A percentile compares a stretch with the other conserved stretches of the same genome.
phyloP scores from a whole-genome alignment of 495 filamentous ascomycete genomes.

The Annulohypoxylon stygium region DNA sequence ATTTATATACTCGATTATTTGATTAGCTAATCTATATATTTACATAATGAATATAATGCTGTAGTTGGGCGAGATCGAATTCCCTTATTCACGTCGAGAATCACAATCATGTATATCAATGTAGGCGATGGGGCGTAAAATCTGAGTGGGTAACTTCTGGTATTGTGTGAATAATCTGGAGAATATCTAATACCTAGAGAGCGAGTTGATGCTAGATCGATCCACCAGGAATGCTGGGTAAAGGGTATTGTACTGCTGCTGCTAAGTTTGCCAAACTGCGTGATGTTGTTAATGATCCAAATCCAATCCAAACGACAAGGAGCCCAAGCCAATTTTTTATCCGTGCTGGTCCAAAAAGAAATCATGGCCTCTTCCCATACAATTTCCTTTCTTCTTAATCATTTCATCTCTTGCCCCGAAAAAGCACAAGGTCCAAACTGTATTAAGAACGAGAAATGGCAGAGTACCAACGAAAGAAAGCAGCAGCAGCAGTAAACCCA shows the following conservation, averaged over 20 bases:
- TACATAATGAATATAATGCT: not conserved
- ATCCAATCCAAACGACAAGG: conserved; percentile 23
- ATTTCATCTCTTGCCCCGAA: conserved; percentile 28
- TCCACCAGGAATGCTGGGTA: conserved; percentile 44
- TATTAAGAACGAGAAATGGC: conserved; percentile 51
- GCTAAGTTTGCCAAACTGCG: conserved; percentile 49
- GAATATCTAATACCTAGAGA: conserved; percentile 68
- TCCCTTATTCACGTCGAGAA: not conserved
- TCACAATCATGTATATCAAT: conserved; percentile 2
- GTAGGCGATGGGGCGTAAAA: not conserved
- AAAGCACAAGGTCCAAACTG: conserved; percentile 34
- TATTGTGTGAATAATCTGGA: conserved; percentile 60
- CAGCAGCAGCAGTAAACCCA: conserved; percentile 38
- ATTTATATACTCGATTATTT: not conserved
- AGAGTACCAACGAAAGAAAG: conserved; percentile 47
- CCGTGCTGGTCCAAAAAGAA: conserved; percentile 29
- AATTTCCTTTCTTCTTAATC: conserved; percentile 15
- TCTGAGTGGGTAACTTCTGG: conserved; percentile 69
- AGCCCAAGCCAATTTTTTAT: conserved; percentile 31
- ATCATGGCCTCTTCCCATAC: conserved; percentile 5
- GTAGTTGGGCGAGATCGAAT: not conserved
- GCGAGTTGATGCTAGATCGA: conserved; percentile 62
- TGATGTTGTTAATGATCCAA: conserved; percentile 35
- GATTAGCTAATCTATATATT: not conserved
- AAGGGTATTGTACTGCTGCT: conserved; percentile 41